These are phyloP conservation scores for Coemansia sp. DNA, from an alignment of 192 early-diverging fungal species.

Conservation along the genomic window DNA sequence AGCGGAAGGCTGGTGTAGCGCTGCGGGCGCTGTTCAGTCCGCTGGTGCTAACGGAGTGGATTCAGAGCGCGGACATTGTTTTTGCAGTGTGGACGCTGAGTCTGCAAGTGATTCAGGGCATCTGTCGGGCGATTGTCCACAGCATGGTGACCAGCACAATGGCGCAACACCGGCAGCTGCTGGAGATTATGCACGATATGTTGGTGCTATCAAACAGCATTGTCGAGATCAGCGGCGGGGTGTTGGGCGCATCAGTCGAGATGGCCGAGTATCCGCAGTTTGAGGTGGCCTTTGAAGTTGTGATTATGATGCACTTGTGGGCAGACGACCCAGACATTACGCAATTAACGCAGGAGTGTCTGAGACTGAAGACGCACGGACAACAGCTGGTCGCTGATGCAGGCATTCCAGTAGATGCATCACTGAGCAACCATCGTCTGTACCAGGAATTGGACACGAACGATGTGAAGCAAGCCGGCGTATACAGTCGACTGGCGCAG, in stretches of 20 bases:
- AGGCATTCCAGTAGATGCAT: conserved; percentile 60
- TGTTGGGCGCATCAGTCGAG: conserved; percentile 56
- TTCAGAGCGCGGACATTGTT: conserved; percentile 69
- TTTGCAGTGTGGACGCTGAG: conserved; percentile 77
- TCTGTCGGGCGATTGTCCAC: conserved; percentile 53
- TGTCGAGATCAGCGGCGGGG: conserved; percentile 67
- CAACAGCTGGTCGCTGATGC: conserved; percentile 62
- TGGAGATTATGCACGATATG: conserved; percentile 56
- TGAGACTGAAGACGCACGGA: conserved; percentile 39
- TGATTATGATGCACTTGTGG: conserved; percentile 66
- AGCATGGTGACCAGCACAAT: conserved; percentile 55
- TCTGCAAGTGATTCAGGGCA: conserved; percentile 57
- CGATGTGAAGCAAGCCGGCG: conserved; percentile 69
- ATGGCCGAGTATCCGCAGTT: conserved; percentile 56
- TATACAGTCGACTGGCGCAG: conserved; percentile 50
- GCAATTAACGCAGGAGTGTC: conserved; percentile 44
- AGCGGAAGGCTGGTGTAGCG: conserved; percentile 68
- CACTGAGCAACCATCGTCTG: conserved; percentile 80
- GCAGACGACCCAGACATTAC: conserved; percentile 57
- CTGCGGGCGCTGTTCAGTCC: conserved; percentile 73
- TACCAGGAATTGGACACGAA: conserved; percentile 82
- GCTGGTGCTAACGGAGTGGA: conserved; percentile 76
- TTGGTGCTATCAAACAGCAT: conserved; percentile 72
- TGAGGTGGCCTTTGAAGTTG: conserved; percentile 62
- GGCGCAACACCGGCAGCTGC: conserved; percentile 50